Percentiles rank a stretch among this genome's conserved stretches.
phyloP scores from a whole-genome alignment of 2,329 filamentous ascomycete genomes.

The Colletotrichum theobromicola region DNA sequence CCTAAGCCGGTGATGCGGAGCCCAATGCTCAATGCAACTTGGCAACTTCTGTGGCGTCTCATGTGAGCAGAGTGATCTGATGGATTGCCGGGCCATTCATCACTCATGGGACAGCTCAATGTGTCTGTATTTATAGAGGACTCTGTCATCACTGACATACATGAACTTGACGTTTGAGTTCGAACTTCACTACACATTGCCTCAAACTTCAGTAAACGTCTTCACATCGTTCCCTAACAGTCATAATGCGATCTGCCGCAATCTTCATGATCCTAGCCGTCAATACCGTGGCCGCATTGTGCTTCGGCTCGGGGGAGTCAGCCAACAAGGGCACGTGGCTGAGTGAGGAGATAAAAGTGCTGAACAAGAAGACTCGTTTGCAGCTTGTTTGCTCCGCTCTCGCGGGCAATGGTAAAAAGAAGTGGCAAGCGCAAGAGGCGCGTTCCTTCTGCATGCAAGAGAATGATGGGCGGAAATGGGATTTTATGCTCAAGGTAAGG shows the following conservation, averaged over 20 bases:
- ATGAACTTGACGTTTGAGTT: neutral
- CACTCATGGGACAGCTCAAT: neutral
- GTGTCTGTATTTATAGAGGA: neutral
- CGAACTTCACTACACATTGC: neutral
- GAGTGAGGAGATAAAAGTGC: neutral
- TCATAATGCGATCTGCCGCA: neutral
- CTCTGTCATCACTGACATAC: neutral
- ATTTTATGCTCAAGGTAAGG: neutral
- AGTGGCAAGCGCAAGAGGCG: neutral
- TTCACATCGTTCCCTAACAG: neutral
- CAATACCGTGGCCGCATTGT: neutral
- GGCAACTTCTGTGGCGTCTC: neutral
- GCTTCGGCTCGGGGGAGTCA: neutral
- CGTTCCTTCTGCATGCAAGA: neutral
- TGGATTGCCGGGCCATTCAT: neutral
- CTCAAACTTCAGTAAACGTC: neutral
- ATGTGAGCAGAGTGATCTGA: neutral
- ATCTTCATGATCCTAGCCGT: neutral
- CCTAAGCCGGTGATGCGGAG: neutral
- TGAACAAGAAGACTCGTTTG: neutral
- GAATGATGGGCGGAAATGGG: neutral
- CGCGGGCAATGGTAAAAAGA: neutral
- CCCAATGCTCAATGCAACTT: neutral
- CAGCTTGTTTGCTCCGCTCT: neutral
- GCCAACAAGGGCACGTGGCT: neutral